Evolutionary conservation across 495 filamentous ascomycete species (phyloP).

Genomic region (Penicillium lividum): DNA sequence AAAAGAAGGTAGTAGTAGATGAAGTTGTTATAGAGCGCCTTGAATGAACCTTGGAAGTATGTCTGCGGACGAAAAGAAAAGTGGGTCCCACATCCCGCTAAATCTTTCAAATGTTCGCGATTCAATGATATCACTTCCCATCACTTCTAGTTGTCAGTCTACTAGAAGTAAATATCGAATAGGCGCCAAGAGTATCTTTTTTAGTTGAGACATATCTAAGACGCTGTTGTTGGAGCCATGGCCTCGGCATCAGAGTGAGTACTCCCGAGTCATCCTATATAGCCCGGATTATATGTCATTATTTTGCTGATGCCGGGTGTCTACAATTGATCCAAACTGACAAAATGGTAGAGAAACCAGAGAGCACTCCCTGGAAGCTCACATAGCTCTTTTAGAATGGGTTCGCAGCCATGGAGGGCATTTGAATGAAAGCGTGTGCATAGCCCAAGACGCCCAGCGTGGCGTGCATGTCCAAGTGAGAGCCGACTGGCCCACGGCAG

Average conservation of each 20-base stretch:
- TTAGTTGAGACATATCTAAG: background rate
- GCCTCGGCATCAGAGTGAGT: slow-evolving; percentile 11
- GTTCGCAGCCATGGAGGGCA: slow-evolving; percentile 42
- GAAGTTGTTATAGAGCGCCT: no score
- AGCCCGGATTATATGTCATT: background rate
- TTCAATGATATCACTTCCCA: slow-evolving; percentile 3
- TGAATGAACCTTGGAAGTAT: background rate
- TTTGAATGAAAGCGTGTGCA: slow-evolving; percentile 41
- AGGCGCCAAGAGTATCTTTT: background rate
- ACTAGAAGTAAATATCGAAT: background rate
- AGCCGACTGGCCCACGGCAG: slow-evolving; percentile 23
- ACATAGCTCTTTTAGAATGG: slow-evolving; percentile 44
- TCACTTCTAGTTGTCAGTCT: background rate
- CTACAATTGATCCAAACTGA: slow-evolving; percentile 7
- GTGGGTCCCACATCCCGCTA: slow-evolving; percentile 6
- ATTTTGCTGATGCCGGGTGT: no score
- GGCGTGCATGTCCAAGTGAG: slow-evolving; percentile 51
- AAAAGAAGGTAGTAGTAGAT: no score
- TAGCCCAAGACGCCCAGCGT: slow-evolving; percentile 41
- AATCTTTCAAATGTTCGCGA: slow-evolving; percentile 4
- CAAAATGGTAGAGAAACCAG: slow-evolving; percentile 10
- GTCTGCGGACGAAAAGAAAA: slow-evolving; percentile 2
- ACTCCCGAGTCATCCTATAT: slow-evolving; percentile 8
- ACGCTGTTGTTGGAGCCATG: slow-evolving; percentile 1
- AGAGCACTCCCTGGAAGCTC: slow-evolving; percentile 27